Conservation (phyloP, 768 basidiomycete genomes). For the Omphalotus guepiniiformis region DNA sequence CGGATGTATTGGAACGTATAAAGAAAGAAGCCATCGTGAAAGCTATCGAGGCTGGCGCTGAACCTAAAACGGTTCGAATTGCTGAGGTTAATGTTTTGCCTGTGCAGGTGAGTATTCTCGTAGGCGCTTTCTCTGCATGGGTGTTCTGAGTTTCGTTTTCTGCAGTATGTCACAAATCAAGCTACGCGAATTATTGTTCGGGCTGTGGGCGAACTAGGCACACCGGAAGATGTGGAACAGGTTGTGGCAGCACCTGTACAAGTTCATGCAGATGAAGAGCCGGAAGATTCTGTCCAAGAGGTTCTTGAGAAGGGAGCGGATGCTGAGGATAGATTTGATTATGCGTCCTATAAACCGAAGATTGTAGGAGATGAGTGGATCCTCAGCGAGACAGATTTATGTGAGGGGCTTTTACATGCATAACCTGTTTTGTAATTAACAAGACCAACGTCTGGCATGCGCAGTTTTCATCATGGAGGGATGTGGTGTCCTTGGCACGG, state of each 20-base stretch:
- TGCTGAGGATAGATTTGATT: conserved; percentile 18
- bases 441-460: background rate
- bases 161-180: conserved; percentile 47
- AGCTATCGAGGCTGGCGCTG: conserved; percentile 43
- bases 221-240: conserved; percentile 8
- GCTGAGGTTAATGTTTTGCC: conserved; percentile 56
- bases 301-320: conserved; percentile 16
- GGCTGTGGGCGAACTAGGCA: conserved; percentile 50
- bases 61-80: conserved; percentile 37
- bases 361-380: conserved; percentile 40
- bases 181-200: conserved; percentile 52
- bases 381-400: conserved; percentile 40
- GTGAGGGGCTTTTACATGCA: conserved; percentile 14
- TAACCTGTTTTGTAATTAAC: too few relatives aligned
- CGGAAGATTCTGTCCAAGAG: conserved; percentile 12
- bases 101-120: conserved; percentile 32
- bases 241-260: conserved; percentile 9
- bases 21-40: conserved; percentile 38
- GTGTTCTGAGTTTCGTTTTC: conserved; percentile 4
- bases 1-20: conserved; percentile 27
- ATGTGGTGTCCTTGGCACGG: conserved; percentile 55
- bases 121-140: background rate
- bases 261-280: conserved; percentile 11
- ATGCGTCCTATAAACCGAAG: conserved; percentile 29
- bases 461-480: conserved; percentile 59